Base-by-base conservation (phyloP, 768 basidiomycete species). In the Leccinum variicolor region DNA sequence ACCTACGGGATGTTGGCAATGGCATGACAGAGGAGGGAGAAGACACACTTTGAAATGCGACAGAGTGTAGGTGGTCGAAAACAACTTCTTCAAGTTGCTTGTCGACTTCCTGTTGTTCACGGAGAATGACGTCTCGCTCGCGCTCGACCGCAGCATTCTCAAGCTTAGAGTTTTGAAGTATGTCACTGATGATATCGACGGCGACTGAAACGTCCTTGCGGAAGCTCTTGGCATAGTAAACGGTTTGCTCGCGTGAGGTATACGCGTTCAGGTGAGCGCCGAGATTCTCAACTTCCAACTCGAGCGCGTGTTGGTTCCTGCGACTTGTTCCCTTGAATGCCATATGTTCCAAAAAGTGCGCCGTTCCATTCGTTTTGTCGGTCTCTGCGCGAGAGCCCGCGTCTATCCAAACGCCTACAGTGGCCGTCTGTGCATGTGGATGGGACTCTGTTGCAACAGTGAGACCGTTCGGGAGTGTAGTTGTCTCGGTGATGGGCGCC, bases 321-420 rank as follows among this genome's bases (percentile, higher is more conserved):
- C 85, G 84, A 69, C 84, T 83, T 57, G 96, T 99, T 55, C 97
- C 97, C 76, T 95, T 95, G 84, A 96, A 96, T 39, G 94, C 94
- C 94, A 96, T 94, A 69, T 95, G 93, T 75, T 99, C 97, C 59
- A 98, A 85, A 82, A 99, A 99, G 78, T 98, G 97, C 47, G 97
- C 97, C 10, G 94, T 94, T 52, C 97, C 97, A 65, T 89, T 95
- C 39, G 92, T 96, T 75, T 85, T 84, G 77, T 93, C 89, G 49
- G 90, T 96, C 83, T 99, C 97, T 58, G 94, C 95, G 55, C 97
- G 85, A 62, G 92, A 94, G 62, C 97, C 97, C 57, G 97, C 96
- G 72, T 98, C 96, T 67, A 99, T 96, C 94, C 94, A 99, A 59
- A 98, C 89, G 61, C 97, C 97, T 34, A 98, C 94, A n/a, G 96